Percentiles rank a stretch among this genome's conserved stretches.
Conservation (phyloP, 306 rosid genomes). For the Hippophae rhamnoides region DNA sequence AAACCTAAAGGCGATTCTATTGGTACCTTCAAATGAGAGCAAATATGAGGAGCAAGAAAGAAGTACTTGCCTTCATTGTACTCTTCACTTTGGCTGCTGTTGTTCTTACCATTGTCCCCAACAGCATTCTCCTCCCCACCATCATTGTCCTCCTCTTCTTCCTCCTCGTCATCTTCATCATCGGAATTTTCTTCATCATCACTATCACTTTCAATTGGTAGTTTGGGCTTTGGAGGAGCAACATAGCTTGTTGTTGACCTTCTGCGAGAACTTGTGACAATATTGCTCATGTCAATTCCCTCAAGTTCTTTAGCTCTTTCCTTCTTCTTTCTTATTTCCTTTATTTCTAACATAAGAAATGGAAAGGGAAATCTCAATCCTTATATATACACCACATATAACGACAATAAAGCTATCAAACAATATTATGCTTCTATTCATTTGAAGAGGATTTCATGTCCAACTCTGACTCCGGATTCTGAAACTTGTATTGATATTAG, state of each 20-base stretch:
- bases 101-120: constrained; percentile 22
- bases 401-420: constrained; percentile 1
- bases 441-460: not conserved
- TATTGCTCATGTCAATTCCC: constrained; percentile 89
- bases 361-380: constrained; percentile 1
- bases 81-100: constrained; percentile 71
- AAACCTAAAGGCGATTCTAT: too few species aligned
- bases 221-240: constrained; percentile 66
- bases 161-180: constrained; percentile 29
- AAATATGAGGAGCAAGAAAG: not conserved
- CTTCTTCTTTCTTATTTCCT: constrained; percentile 72
- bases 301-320: constrained; percentile 89
- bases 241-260: constrained; percentile 58
- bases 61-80: constrained; percentile 46
- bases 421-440: not conserved
- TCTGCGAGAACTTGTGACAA: constrained; percentile 78
- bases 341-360: constrained; percentile 53
- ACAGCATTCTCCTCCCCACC: constrained; percentile 44
- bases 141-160: constrained; percentile 38
- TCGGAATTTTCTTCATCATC: constrained; percentile 36
- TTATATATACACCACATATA: constrained; percentile 10
- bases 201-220: constrained; percentile 47
- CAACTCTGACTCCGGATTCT: not conserved
- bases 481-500: too few species aligned
- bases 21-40: too few species aligned